Percentiles rank a stretch among this genome's conserved stretches.
phyloP scores from a whole-genome alignment of 1,139 yeast species.

The Candida neerlandica region DNA sequence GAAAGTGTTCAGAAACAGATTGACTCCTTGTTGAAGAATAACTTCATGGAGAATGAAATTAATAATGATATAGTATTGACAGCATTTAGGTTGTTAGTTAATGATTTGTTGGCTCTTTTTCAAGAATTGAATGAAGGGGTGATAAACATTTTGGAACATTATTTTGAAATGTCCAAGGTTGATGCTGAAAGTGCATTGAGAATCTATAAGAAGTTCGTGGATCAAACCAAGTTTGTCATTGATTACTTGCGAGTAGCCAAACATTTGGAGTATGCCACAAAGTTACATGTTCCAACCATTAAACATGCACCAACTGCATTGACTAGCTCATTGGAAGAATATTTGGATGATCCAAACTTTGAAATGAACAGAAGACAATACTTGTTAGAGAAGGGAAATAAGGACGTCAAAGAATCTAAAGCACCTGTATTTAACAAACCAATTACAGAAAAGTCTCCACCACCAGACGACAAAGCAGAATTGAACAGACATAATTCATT shows the following conservation, averaged over 20 bases:
- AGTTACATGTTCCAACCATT: constrained; percentile 90
- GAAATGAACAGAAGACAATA: constrained; percentile 79
- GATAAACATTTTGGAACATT: constrained; percentile 87
- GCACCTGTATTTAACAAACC: constrained; percentile 9
- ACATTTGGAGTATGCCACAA: constrained; percentile 82
- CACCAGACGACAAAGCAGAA: not conserved
- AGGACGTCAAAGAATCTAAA: constrained; percentile 20
- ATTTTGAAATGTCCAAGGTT: constrained; percentile 82
- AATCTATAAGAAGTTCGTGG: constrained; percentile 82
- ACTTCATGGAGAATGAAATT: constrained; percentile 71
- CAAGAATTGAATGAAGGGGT: constrained; percentile 95
- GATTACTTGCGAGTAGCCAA: constrained; percentile 87
- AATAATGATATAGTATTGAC: constrained; percentile 82
- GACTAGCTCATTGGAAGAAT: constrained; percentile 84
- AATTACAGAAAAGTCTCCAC: constrained; percentile 17
- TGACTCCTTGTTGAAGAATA: constrained; percentile 71
- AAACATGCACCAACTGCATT: constrained; percentile 97
- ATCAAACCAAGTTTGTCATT: constrained; percentile 84
- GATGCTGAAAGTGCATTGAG: constrained; percentile 89
- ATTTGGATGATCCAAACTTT: constrained; percentile 82
- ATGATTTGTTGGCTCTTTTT: constrained; percentile 80
- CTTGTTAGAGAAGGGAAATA: constrained; percentile 55
- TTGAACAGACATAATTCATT: constrained; percentile 29
- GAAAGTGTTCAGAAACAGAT: constrained; percentile 86
- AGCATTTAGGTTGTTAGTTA: constrained; percentile 82